A percentile compares a stretch with the other conserved stretches of the same genome.
Evolutionary conservation across 73 alveolate genomes (phyloP).

Genomic region (Paramecium pentaurelia): DNA sequence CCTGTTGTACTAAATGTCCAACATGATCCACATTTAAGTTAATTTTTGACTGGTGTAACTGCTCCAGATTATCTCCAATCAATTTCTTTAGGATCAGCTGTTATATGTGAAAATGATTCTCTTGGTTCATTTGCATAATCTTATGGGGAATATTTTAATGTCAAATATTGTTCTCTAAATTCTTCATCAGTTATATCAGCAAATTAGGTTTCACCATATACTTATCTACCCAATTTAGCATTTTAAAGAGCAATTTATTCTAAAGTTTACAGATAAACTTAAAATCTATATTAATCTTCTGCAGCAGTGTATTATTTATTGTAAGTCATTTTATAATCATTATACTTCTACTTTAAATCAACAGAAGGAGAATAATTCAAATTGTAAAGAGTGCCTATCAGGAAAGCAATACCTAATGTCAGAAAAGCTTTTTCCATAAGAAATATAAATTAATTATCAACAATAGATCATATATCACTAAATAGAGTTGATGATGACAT

Average conservation of each 20-base stretch:
- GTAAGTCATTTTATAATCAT: background rate
- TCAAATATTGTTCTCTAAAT: constrained; percentile 48
- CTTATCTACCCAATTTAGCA: background rate
- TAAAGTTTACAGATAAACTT: constrained; percentile 35
- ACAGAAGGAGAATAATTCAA: background rate
- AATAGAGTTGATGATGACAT: background rate
- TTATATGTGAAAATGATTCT: background rate
- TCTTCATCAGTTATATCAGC: constrained; percentile 67
- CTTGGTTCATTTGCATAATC: constrained; percentile 9
- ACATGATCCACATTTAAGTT: constrained; percentile 87
- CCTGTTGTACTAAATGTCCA: constrained; percentile 87
- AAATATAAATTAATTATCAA: background rate
- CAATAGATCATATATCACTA: background rate
- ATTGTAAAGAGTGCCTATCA: background rate
- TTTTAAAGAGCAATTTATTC: constrained; percentile 20
- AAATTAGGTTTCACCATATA: constrained; percentile 52
- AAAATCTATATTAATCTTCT: constrained; percentile 54
- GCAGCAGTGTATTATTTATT: background rate
- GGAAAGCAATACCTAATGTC: background rate
- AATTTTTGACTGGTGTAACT: constrained; percentile 62
- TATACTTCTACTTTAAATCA: background rate
- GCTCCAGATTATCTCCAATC: constrained; percentile 50
- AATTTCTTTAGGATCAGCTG: constrained; percentile 36
- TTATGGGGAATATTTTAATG: background rate
- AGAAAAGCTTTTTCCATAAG: background rate